Evolutionary conservation across 352 stramenopile species (phyloP), one percentile per base, ranked within the genome.

Genomic region (Globisporangium nagaii): DNA sequence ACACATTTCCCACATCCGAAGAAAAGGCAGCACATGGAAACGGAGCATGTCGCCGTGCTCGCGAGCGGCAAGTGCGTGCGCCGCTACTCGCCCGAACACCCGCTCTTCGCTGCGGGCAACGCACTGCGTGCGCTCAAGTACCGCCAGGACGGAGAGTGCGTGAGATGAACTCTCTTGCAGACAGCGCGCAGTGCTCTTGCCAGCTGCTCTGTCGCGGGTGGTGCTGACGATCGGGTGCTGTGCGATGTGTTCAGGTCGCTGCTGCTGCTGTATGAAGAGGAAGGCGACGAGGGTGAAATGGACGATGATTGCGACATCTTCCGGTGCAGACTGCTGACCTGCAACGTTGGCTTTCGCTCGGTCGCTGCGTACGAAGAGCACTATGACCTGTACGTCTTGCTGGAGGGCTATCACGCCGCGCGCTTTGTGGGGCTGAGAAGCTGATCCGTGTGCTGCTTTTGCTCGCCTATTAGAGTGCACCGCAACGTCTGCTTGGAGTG

Each of bases 401-500:
- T 46, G 25, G 20, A 19, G n/a, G 28, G 44, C n/a, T n/a, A n/a
- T n/a, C n/a, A n/a, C 28, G 37, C 19, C 39, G 11, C 30, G 34
- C n/a, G 40, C 40, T n/a, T 45, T 45, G 8, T n/a, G n/a, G n/a
- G 32, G 17, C 7, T 37, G 32, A 37, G 11, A 32, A 32, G 28
- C 35, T 11, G 24, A 17, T 37, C 25, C 22, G 28, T 40, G 25
- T 8, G 10, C 24, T 19, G 3, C 19, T 19, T 19, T 35, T 56
- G 12, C 12, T 34, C 22, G 31, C 22, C n/a, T 45, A 22, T 20
- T 31, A 68, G 66, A 1, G 19, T 70, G 25, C 67, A 72, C 40
- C 60, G 63, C 28, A 86, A 86, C 32, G 63, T 80, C 44, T 84
- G 75, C 28, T 48, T 60, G 28, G 64, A 84, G 50, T 86, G 75